Base-by-base conservation (phyloP, 768 basidiomycete species). In the Saitozyma podzolica region DNA sequence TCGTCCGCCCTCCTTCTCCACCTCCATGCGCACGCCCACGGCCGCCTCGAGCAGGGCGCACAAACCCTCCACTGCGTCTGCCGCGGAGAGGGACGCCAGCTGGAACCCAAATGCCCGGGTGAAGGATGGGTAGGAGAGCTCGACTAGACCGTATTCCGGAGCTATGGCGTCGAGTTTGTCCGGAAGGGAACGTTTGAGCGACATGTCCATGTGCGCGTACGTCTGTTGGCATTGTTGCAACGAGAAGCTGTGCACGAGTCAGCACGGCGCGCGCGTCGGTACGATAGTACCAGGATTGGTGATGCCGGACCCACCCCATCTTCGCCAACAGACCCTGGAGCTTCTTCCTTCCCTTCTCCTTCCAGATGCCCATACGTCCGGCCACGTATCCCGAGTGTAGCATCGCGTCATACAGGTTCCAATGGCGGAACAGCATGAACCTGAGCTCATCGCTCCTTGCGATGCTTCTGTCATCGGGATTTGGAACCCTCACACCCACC, bases 341-440 rank as follows among this genome's bases (percentile, higher is more conserved):
- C 66, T 87, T 85, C 78, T 92, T 94, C 64, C 90, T 84, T 19
- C 96, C 96, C 58, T 87, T 85, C 78, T 98, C 95, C 74, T 90
- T 92, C 96, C 96, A 98, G 59, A 95, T 91, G 3, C 92, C 93
- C 62, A 99, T 84, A 78, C 92, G 92, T 55, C 90, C 89, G 8
- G 93, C 94, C 16, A 99, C 89, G 72, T 98, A 99, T 61, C 90
- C 90, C 3, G 93, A 96, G 78, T 99, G 95, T 72, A 88, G 88
- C 96, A 99, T 98, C 10, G 94, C 88, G 74, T 99, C 96, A 75
- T 97, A 98, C 51, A 99, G 81, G 40, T 89, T 97, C 96, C 96
- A 99, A 81, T 98, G 96, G 60, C 95, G 85, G 76, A 94, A 93
- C 58, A 97, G 84, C 81, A 88, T 93, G 78, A 99, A 98, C 29